Evolutionary conservation across 1,284 basidiomycete genomes (phyloP), one percentile per base, ranked within the genome.

Genomic region (Cryptococcus sp.): DNA sequence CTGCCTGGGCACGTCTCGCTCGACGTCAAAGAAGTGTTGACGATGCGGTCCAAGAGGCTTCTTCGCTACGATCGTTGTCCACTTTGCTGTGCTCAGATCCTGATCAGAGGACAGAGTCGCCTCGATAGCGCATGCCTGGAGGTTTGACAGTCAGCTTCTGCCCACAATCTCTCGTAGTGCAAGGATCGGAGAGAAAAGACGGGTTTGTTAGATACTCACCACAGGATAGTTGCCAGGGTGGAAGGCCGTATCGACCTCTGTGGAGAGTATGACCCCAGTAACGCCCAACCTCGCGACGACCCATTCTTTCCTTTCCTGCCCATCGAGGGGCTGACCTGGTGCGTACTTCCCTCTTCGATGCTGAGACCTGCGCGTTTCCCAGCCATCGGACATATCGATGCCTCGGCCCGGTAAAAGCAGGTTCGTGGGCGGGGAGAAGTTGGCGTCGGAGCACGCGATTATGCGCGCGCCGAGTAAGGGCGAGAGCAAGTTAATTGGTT

Each of bases 191-290:
- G 39, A 7, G 27, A 7, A 68, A 67, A 7, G 77, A 89, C 64
- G 91, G 40, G 4, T 35, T 35, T 35, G 30, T 4, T 3, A 35
- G 13, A 35, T 5, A 71, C 74, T 71, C 16, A 79, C 90, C 63
- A 93, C 89, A 8, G 93, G 93, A 72, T 93, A 99, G 78, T 99
- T 99, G 51, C 95, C 95, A 69, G 91, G 91, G 81, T 97, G 98
- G 81, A 95, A 90, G 3, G 89, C 87, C 0, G 95, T 97, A 78
- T 99, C 95, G 58, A 99, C 87, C 75, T 96, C 92, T 30, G 87
- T 85, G 60, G 88, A 84, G 54, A 88, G 84, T 17, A 98, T 82
- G 61, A 83, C 81, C 10, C 92, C 91, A 16, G 85, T 80, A 0
- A 63, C 80, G 49, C 86, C 89, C 89, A 99, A 82, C 79, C 88